Evolutionary conservation across 768 basidiomycete species (phyloP).

Genomic region (Agrocybe pediades): DNA sequence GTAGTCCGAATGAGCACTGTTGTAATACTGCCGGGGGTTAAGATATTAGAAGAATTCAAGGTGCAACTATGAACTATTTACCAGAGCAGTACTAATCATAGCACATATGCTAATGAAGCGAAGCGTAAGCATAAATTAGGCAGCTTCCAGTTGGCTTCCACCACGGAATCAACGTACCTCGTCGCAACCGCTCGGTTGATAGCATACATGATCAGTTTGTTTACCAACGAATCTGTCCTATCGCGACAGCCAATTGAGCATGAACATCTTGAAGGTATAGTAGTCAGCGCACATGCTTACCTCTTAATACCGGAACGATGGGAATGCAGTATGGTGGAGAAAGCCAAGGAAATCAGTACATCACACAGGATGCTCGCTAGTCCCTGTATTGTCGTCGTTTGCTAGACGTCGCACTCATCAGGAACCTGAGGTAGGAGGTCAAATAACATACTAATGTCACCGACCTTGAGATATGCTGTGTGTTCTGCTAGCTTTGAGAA

Average conservation of each 20-base stretch:
- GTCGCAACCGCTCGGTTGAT: constrained; percentile 14
- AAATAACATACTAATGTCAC: neutral
- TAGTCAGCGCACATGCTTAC: neutral
- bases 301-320: neutral
- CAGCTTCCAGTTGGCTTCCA: too few relatives aligned
- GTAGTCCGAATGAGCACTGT: too few relatives aligned
- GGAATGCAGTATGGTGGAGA: neutral
- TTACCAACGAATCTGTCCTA: constrained; percentile 10
- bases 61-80: too few relatives aligned
- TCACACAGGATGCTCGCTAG: neutral
- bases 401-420: neutral
- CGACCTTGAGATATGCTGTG: neutral
- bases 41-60: too few relatives aligned
- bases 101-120: neutral
- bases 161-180: constrained; percentile 1
- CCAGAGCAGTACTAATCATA: neutral
- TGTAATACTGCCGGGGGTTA: too few relatives aligned
- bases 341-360: neutral
- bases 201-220: constrained; percentile 9
- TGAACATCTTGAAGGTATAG: neutral
- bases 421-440: too few relatives aligned
- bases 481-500: neutral
- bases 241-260: neutral
- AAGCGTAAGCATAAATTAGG: too few relatives aligned
- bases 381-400: neutral